Evolutionary conservation across 2,329 filamentous ascomycete species (phyloP).

Genomic region (Talaromyces sp.): DNA sequence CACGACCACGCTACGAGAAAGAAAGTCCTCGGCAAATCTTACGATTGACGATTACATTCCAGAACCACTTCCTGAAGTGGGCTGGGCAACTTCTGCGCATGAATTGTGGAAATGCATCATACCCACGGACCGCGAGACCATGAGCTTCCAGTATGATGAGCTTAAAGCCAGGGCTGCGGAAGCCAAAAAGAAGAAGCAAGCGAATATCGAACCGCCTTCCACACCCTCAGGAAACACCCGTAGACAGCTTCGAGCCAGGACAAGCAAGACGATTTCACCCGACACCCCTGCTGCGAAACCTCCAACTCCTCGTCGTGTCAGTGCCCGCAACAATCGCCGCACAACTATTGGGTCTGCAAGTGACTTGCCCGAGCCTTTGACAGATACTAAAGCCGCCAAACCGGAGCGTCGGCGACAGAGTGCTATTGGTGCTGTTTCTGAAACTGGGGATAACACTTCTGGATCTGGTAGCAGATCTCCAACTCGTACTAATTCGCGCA

Average conservation of each 20-base stretch:
- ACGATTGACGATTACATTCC: slow-evolving; percentile 51
- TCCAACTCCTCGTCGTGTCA: slow-evolving; percentile 53
- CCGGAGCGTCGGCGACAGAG: slow-evolving; percentile 27
- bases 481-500: slow-evolving; percentile 22
- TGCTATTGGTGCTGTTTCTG: slow-evolving; percentile 23
- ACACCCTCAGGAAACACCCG: slow-evolving; percentile 54
- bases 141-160: slow-evolving; percentile 75
- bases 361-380: slow-evolving; percentile 42
- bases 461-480: slow-evolving; percentile 19
- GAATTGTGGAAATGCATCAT: slow-evolving; percentile 82
- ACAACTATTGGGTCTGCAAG: slow-evolving; percentile 60
- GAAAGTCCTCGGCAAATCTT: slow-evolving; percentile 37
- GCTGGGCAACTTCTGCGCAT: slow-evolving; percentile 80
- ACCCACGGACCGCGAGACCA: slow-evolving; percentile 70
- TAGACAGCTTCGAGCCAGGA: slow-evolving; percentile 73
- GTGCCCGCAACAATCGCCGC: slow-evolving; percentile 51
- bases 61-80: slow-evolving; percentile 74
- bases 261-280: slow-evolving; percentile 47
- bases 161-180: slow-evolving; percentile 68
- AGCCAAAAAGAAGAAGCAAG: slow-evolving; percentile 64
- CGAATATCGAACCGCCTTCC: slow-evolving; percentile 47
- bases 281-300: slow-evolving; percentile 50
- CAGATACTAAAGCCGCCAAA: background rate
- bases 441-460: slow-evolving; percentile 16
- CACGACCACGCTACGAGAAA: slow-evolving; percentile 63